A percentile compares a stretch with the other conserved stretches of the same genome.
These are phyloP conservation scores for Raddia distichophylla DNA, from an alignment of 176 grass and related monocot species.

Conservation along the genomic window DNA sequence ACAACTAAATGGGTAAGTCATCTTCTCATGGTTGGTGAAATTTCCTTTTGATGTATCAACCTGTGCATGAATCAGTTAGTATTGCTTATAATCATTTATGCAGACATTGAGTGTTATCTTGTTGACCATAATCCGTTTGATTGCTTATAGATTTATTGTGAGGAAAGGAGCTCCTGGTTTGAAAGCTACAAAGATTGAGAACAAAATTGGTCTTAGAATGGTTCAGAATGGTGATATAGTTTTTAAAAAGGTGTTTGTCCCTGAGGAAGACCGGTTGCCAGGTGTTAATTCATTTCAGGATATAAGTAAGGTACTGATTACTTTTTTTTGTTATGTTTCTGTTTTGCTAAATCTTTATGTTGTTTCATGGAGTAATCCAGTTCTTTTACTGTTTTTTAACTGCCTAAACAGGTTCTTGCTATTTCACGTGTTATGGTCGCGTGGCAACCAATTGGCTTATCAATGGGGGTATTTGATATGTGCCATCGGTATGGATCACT, in stretches of 20 bases:
- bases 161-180: conserved; percentile 69
- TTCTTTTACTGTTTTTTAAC: not conserved
- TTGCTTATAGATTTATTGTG: conserved; percentile 65
- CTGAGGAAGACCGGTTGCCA: conserved; percentile 70
- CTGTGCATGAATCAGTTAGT: not conserved
- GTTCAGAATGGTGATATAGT: conserved; percentile 87
- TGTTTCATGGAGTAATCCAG: conserved; percentile 1
- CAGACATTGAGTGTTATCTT: not conserved
- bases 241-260: conserved; percentile 68
- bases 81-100: conserved; percentile 4
- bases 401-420: conserved; percentile 60
- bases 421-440: conserved; percentile 80
- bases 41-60: conserved; percentile 29
- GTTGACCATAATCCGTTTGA: not conserved
- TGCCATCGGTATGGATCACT: conserved; percentile 51
- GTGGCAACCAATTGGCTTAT: conserved; percentile 73
- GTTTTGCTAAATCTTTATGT: not conserved
- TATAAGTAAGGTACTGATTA: conserved; percentile 59
- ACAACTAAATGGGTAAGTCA: conserved; percentile 67
- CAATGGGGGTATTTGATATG: conserved; percentile 75
- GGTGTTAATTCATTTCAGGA: conserved; percentile 76
- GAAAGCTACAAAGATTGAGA: conserved; percentile 73
- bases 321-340: not conserved
- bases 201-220: conserved; percentile 80
- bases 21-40: conserved; percentile 1